Percentiles rank a stretch among this genome's conserved stretches.
Conservation (phyloP, 1,139 yeast genomes). For the Schwanniomyces etchellsii region DNA sequence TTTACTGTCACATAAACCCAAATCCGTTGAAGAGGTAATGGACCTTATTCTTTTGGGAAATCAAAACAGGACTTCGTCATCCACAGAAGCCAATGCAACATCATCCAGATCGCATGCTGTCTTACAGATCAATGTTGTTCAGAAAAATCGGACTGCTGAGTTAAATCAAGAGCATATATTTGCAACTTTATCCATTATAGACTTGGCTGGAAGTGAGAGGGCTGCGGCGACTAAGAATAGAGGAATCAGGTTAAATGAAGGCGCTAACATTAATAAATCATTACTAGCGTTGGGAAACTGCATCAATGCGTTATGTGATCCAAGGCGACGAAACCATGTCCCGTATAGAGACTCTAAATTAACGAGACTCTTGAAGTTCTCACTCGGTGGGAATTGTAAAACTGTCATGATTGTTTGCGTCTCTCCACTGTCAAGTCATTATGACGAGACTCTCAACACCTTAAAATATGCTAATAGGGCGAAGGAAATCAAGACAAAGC, state of each 20-base stretch:
- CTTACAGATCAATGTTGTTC: constrained; percentile 70
- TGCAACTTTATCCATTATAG: constrained; percentile 82
- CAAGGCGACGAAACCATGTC: constrained; percentile 61
- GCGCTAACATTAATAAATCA: constrained; percentile 88
- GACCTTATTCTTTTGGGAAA: constrained; percentile 72
- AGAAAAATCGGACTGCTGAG: constrained; percentile 57
- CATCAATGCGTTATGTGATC: constrained; percentile 84
- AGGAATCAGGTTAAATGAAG: constrained; percentile 77
- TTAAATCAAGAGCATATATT: constrained; percentile 62
- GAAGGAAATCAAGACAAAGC: constrained; percentile 80
- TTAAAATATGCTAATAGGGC: constrained; percentile 89
- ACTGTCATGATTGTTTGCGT: constrained; percentile 95
- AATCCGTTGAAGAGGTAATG: constrained; percentile 72
- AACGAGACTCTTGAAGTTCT: constrained; percentile 78
- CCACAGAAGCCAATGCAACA: constrained; percentile 87
- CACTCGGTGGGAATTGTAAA: constrained; percentile 91
- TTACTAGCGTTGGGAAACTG: constrained; percentile 88
- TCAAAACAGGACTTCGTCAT: constrained; percentile 70
- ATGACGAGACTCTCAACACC: constrained; percentile 88
- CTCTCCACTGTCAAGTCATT: constrained; percentile 79
- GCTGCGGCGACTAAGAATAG: constrained; percentile 85
- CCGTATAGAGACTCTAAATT: constrained; percentile 90
- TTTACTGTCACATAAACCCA: constrained; percentile 59
- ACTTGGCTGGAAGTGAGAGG: constrained; percentile 91
- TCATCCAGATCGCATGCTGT: constrained; percentile 94